Evolutionary conservation across 257 asterid species (phyloP).

Genomic region (Solanum sitiens): DNA sequence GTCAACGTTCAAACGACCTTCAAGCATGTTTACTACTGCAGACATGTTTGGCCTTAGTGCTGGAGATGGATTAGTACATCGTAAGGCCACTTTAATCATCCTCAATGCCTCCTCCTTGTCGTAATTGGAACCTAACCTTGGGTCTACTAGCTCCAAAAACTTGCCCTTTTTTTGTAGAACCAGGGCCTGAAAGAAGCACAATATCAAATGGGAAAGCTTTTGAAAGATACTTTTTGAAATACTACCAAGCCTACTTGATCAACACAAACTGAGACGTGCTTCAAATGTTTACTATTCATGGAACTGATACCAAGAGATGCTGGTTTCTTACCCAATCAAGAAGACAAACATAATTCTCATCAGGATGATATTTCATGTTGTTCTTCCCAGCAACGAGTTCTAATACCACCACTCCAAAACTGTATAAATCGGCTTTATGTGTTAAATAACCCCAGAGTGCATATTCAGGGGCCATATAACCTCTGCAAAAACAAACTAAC

Average conservation of each 20-base stretch:
- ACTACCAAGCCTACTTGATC: not conserved
- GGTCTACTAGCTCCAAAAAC: conserved; percentile 46
- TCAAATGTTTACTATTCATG: not conserved
- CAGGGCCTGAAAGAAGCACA: conserved; percentile 31
- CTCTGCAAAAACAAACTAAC: conserved; percentile 15
- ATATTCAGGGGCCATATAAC: conserved; percentile 74
- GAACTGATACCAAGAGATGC: not conserved
- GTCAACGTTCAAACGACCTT: conserved; percentile 19
- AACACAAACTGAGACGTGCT: not conserved
- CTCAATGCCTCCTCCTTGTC: conserved; percentile 28
- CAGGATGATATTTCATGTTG: conserved; percentile 42
- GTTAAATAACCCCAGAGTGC: conserved; percentile 71
- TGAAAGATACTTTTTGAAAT: not conserved
- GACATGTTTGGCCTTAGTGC: conserved; percentile 61
- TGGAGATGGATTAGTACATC: conserved; percentile 61
- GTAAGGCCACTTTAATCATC: conserved; percentile 36
- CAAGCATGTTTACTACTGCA: conserved; percentile 43
- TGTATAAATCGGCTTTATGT: conserved; percentile 55
- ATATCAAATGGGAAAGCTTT: not conserved
- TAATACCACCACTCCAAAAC: conserved; percentile 55
- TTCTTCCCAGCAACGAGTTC: conserved; percentile 54
- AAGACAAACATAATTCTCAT: conserved; percentile 45
- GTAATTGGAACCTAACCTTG: conserved; percentile 28
- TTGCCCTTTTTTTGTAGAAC: conserved; percentile 36
- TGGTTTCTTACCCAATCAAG: conserved; percentile 55